Evolutionary conservation across 1,284 basidiomycete genomes (phyloP).

Genomic region (Irpex sp.): DNA sequence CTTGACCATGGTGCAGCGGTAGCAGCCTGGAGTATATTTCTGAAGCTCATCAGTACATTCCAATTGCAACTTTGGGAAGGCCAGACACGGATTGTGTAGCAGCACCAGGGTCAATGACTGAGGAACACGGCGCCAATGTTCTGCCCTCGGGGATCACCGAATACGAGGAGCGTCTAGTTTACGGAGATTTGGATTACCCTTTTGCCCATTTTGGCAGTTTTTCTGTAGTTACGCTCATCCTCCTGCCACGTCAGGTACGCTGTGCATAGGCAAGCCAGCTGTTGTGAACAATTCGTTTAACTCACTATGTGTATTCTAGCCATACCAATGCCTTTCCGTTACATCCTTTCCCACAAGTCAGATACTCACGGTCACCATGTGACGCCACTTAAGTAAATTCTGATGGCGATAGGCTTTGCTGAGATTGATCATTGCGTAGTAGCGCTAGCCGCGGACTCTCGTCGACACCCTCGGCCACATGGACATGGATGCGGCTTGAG

Average conservation of each 20-base stretch:
- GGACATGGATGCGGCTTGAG: not conserved
- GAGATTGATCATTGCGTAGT: not conserved
- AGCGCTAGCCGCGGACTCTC: not conserved
- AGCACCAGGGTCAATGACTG: not conserved
- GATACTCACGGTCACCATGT: conserved; percentile 1
- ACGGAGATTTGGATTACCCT: too few species aligned
- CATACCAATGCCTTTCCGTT: too few species aligned
- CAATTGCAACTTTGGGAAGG: too few species aligned
- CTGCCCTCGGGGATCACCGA: too few species aligned
- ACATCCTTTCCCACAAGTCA: not conserved
- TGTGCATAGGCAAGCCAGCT: too few species aligned
- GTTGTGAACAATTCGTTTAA: too few species aligned
- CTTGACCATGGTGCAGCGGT: not conserved
- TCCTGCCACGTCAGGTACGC: too few species aligned
- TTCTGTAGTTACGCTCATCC: too few species aligned
- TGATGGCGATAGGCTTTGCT: conserved; percentile 6
- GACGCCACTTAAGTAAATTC: conserved; percentile 7
- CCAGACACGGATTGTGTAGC: not conserved
- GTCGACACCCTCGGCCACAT: not conserved
- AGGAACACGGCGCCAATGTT: too few species aligned
- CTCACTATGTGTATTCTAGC: too few species aligned
- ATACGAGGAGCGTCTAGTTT: too few species aligned
- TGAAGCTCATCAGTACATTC: not conserved
- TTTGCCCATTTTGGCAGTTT: too few species aligned
- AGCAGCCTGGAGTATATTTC: not conserved